Evolutionary conservation across 2,329 filamentous ascomycete species (phyloP).

Genomic region (Fusarium coicis): DNA sequence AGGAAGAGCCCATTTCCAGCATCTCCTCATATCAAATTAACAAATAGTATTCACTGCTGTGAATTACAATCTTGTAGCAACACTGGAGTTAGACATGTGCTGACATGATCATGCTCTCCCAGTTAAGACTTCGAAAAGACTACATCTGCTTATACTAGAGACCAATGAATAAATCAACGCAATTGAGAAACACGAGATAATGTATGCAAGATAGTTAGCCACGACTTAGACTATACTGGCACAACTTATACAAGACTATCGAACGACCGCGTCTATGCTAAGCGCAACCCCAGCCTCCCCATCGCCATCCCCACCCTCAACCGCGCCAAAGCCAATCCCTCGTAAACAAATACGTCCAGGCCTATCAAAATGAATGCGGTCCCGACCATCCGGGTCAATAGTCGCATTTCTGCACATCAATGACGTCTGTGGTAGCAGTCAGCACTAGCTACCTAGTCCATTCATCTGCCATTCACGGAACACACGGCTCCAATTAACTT

Average conservation of each 20-base stretch:
- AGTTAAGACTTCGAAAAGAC: no score
- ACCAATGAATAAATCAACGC: background rate
- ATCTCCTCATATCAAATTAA: no score
- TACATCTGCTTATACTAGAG: no score
- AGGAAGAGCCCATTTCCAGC: no score
- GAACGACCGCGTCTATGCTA: background rate
- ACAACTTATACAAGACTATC: background rate
- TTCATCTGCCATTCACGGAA: background rate
- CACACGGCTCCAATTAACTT: slow-evolving; percentile 19
- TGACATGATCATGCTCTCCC: no score
- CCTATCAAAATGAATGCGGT: background rate
- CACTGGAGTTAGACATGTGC: no score
- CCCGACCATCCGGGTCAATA: background rate
- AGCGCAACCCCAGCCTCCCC: background rate
- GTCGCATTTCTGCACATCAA: background rate
- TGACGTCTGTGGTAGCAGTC: slow-evolving; percentile 16
- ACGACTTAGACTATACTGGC: background rate
- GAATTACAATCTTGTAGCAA: no score
- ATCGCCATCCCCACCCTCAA: background rate
- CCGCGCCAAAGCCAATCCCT: background rate
- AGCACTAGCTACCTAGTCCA: slow-evolving; percentile 21
- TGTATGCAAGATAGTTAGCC: background rate
- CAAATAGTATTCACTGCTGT: no score
- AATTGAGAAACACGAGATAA: no score
- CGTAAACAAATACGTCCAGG: background rate